Evolutionary conservation across 106 monocot genomes (phyloP).

Genomic region (Apostasia shenzhenica): DNA sequence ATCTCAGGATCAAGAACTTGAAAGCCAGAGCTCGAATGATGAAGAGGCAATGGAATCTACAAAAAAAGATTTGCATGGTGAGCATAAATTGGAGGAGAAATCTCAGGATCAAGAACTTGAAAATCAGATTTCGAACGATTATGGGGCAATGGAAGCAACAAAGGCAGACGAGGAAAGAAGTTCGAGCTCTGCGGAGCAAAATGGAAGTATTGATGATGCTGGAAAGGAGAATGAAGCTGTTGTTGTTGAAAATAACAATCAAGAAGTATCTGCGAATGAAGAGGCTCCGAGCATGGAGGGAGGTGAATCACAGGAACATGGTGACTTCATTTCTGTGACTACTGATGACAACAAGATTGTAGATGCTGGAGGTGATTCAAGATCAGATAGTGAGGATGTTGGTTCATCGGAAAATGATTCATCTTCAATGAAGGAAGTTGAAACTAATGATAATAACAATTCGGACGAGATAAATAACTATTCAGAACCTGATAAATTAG

Average conservation of each 20-base stretch:
- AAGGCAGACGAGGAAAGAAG: neutral
- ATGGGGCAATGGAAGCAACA: neutral
- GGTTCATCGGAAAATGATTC: neutral
- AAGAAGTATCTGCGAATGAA: neutral
- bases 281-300: neutral
- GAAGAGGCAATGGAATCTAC: neutral
- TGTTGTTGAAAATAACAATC: neutral
- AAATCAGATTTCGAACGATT: neutral
- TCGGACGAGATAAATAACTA: neutral
- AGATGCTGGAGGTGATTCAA: no score
- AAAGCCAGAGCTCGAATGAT: neutral
- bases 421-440: neutral
- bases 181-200: neutral
- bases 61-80: neutral
- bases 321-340: no score
- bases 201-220: neutral
- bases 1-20: neutral
- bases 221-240: neutral
- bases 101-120: neutral
- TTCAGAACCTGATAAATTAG: neutral
- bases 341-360: no score
- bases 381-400: no score
- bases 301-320: neutral
- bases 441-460: neutral
- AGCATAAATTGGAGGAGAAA: neutral